These are phyloP conservation scores for Lachnellula suecica DNA, from an alignment of 2,329 filamentous ascomycete species.

Conservation along the genomic window DNA sequence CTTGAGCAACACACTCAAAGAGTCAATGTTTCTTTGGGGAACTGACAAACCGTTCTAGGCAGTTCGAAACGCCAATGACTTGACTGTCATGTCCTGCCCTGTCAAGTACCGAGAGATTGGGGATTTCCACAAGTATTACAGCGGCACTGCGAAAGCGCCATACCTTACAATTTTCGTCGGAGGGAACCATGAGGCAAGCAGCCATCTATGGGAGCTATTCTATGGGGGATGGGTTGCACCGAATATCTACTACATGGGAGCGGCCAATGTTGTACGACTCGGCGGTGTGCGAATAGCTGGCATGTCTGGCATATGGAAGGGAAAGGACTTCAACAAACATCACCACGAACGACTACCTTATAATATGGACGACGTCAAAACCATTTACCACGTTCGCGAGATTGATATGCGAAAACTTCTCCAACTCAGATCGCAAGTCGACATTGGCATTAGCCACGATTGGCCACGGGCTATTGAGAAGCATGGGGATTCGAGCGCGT, in stretches of 20 bases:
- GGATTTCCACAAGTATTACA: conserved; percentile 95
- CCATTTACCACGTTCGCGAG: conserved; percentile 87
- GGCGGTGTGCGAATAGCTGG: conserved; percentile 86
- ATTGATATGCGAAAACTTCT: conserved; percentile 88
- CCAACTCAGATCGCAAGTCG: conserved; percentile 81
- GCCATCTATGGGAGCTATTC: conserved; percentile 87
- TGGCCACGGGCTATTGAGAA: conserved; percentile 87
- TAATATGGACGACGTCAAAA: conserved; percentile 70
- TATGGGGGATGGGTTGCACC: conserved; percentile 97
- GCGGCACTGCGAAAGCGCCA: conserved; percentile 72
- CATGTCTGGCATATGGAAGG: conserved; percentile 94
- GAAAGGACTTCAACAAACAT: conserved; percentile 78
- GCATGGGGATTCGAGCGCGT: conserved; percentile 64
- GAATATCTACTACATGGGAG: conserved; percentile 96
- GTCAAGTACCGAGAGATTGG: conserved; percentile 83
- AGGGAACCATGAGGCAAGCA: conserved; percentile 93
- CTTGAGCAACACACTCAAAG: neutral
- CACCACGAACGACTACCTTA: conserved; percentile 89
- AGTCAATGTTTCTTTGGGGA: neutral
- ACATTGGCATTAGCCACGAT: conserved; percentile 91
- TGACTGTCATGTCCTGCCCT: conserved; percentile 87
- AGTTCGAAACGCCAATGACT: conserved; percentile 82
- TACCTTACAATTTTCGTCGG: conserved; percentile 91
- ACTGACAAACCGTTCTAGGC: conserved; percentile 54
- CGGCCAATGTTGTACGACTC: conserved; percentile 82